These are phyloP conservation scores for Bjerkandera adusta DNA, from an alignment of 1,284 basidiomycete species.

Conservation along the genomic window DNA sequence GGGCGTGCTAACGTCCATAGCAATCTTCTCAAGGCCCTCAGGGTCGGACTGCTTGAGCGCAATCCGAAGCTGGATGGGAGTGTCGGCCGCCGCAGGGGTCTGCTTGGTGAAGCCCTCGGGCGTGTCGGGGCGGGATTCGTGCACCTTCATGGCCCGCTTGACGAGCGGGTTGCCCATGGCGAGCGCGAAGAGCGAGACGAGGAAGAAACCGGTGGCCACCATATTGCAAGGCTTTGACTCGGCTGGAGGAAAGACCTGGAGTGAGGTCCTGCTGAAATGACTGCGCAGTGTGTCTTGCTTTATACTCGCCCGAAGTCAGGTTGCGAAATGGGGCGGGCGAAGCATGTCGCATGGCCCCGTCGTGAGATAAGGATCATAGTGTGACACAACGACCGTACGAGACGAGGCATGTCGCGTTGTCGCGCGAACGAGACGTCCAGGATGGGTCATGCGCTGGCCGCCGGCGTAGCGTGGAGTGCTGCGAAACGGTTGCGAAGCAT, in stretches of 20 bases:
- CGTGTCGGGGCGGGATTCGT: conserved; percentile 25
- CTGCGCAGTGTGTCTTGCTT: background rate
- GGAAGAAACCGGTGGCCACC: conserved; percentile 21
- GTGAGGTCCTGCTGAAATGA: conserved; percentile 5
- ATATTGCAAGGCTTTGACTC: conserved; percentile 16
- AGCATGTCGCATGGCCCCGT: conserved; percentile 3
- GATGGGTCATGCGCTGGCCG: too few species aligned
- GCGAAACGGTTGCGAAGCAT: conserved; percentile 1
- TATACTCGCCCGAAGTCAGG: conserved; percentile 11
- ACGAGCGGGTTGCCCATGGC: conserved; percentile 25
- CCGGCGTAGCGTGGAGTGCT: conserved; percentile 1
- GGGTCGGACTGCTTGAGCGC: conserved; percentile 34
- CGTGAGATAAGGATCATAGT: conserved; percentile 12
- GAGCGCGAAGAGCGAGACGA: conserved; percentile 25
- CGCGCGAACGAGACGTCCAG: too few species aligned
- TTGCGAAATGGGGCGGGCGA: background rate
- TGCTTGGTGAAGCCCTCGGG: conserved; percentile 29
- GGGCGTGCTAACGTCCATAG: conserved; percentile 35
- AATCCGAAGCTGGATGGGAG: conserved; percentile 31
- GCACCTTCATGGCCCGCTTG: conserved; percentile 27
- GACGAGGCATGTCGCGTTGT: too few species aligned
- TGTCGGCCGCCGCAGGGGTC: conserved; percentile 27
- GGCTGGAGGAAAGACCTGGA: conserved; percentile 13
- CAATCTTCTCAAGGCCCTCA: conserved; percentile 33
- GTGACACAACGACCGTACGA: too few species aligned